Percentiles rank a stretch among this genome's conserved stretches.
Conservation (phyloP, 1,284 basidiomycete species). For the Farysia itapuensis region DNA sequence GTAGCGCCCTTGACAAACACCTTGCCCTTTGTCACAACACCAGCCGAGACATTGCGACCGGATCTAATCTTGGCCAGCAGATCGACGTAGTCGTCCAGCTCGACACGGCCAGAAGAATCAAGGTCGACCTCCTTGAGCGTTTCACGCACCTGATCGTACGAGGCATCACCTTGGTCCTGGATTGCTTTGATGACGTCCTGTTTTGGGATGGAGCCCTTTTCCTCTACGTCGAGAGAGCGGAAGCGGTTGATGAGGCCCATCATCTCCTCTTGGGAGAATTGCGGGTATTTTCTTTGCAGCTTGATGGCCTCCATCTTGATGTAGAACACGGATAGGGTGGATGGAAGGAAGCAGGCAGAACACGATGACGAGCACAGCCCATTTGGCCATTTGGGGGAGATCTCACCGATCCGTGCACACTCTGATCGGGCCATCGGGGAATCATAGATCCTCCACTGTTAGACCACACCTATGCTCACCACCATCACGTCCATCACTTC, state of each 20-base stretch:
- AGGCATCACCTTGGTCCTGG: conserved; percentile 46
- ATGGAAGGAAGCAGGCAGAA: too few species aligned
- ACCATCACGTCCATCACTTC: too few species aligned
- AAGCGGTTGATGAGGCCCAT: conserved; percentile 56
- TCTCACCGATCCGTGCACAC: too few species aligned
- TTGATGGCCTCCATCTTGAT: conserved; percentile 77
- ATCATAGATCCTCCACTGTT: too few species aligned
- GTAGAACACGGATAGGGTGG: too few species aligned
- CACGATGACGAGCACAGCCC: too few species aligned
- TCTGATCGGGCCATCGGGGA: too few species aligned
- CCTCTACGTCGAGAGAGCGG: conserved; percentile 54
- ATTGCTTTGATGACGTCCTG: conserved; percentile 56
- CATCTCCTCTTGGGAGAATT: conserved; percentile 66
- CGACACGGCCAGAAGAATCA: conserved; percentile 91
- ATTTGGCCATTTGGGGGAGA: too few species aligned
- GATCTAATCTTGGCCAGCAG: conserved; percentile 76
- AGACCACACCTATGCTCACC: too few species aligned
- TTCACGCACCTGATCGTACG: conserved; percentile 62
- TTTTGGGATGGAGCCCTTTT: conserved; percentile 52
- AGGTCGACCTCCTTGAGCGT: conserved; percentile 93
- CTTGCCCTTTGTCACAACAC: conserved; percentile 69
- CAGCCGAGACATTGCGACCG: conserved; percentile 62
- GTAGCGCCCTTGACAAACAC: conserved; percentile 93
- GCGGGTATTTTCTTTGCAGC: conserved; percentile 89
- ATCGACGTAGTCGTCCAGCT: conserved; percentile 97